Conservation (phyloP, 768 basidiomycete species). For the Leucocoprinus leucothites region DNA sequence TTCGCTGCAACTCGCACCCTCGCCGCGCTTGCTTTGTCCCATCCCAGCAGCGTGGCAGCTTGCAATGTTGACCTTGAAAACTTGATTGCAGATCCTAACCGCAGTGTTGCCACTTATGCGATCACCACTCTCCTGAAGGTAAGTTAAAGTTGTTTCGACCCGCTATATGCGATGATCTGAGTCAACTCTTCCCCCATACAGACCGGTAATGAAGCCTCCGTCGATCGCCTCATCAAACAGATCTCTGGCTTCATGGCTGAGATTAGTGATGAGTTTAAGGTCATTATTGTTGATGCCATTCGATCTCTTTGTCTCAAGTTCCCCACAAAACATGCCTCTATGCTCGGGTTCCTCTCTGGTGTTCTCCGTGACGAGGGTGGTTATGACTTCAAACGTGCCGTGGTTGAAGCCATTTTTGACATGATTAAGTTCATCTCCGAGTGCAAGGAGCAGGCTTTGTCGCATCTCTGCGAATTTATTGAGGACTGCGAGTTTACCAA, state of each 20-base stretch:
- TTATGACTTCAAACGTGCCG: conserved; percentile 98
- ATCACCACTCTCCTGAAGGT: conserved; percentile 98
- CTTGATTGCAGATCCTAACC: conserved; percentile 92
- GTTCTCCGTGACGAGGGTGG: conserved; percentile 98
- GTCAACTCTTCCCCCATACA: conserved; percentile 23
- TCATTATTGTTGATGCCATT: conserved; percentile 98
- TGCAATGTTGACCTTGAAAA: conserved; percentile 98
- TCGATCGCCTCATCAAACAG: conserved; percentile 98
- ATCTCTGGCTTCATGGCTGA: conserved; percentile 99
- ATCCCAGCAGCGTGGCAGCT: conserved; percentile 82
- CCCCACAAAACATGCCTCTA: conserved; percentile 92
- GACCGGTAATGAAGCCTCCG: conserved; percentile 99
- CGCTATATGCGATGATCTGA: not conserved
- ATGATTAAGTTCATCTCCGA: conserved; percentile 99
- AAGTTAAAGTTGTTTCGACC: conserved; percentile 9
- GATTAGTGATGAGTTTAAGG: conserved; percentile 99
- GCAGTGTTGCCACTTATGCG: conserved; percentile 96
- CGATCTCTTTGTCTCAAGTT: conserved; percentile 98
- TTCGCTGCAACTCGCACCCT: conserved; percentile 97
- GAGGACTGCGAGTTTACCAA: conserved; percentile 99
- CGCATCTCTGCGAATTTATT: conserved; percentile 98
- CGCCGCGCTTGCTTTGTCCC: conserved; percentile 80
- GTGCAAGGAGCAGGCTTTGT: conserved; percentile 95
- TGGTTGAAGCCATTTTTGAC: conserved; percentile 99
- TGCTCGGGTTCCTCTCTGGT: conserved; percentile 96